Evolutionary conservation across 2,329 filamentous ascomycete genomes (phyloP).

Genomic region (Arthrobotrys sphaeroides): DNA sequence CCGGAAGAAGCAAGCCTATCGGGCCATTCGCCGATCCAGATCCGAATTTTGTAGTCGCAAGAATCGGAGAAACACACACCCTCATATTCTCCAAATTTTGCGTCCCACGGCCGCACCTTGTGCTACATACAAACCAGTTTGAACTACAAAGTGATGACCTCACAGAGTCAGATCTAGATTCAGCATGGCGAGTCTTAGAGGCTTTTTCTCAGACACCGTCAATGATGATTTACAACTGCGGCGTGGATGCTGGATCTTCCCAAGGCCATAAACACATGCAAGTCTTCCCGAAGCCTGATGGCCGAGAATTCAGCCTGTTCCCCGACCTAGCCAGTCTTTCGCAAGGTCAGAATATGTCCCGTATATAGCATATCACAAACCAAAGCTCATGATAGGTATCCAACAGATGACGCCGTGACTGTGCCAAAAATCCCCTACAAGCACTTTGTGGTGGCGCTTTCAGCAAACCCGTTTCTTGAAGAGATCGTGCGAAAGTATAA

Average conservation of each 20-base stretch:
- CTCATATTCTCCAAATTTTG: constrained; percentile 61
- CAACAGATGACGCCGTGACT: constrained; percentile 35
- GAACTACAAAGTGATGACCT: constrained; percentile 61
- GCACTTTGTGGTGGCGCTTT: constrained; percentile 7
- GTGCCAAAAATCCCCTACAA: constrained; percentile 38
- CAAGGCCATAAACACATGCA: constrained; percentile 65
- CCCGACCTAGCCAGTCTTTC: constrained; percentile 50
- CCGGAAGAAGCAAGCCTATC: constrained; percentile 56
- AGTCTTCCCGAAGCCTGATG: constrained; percentile 60
- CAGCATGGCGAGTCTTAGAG: constrained; percentile 61
- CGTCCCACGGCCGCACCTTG: constrained; percentile 60
- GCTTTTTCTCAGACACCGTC: constrained; percentile 56
- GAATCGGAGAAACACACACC: constrained; percentile 58
- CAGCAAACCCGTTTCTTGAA: constrained; percentile 54
- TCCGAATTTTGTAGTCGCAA: constrained; percentile 59
- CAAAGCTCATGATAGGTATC: background rate
- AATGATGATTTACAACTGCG: constrained; percentile 64
- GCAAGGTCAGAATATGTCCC: background rate
- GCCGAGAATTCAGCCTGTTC: constrained; percentile 54
- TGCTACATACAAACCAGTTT: constrained; percentile 62
- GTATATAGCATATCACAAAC: background rate
- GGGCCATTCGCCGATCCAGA: constrained; percentile 59
- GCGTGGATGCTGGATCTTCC: constrained; percentile 62
- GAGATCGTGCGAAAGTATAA: constrained; percentile 20
- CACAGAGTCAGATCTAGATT: constrained; percentile 60